Evolutionary conservation across 2,329 filamentous ascomycete species (phyloP), one percentile per base, ranked within the genome.

Genomic region (Clarireedia paspali): DNA sequence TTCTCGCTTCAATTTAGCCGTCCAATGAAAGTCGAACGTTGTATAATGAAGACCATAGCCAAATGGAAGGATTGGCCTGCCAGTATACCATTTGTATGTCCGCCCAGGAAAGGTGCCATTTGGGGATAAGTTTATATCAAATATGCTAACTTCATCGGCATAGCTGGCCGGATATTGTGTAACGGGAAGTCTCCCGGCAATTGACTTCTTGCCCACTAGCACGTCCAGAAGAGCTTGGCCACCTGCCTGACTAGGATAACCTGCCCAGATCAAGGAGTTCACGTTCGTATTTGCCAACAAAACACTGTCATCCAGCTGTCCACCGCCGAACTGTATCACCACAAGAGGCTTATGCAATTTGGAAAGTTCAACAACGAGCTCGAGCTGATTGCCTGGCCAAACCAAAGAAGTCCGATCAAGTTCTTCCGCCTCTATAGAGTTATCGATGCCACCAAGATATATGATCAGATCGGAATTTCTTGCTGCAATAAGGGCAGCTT

Each of bases 211-310:
- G 2, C 81, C 81, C 6, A 73, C 76, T 36, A 84, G 62, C 53
- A 83, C 71, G 56, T 82, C 73, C 50, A 82, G 68, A 12, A 84
- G 64, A 0, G 81, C 82, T 9, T 69, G 67, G 2, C 82, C 82
- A 14, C 82, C 82, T 39, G 77, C 76, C 66, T 84, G 81, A 2
- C 82, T 81, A 0, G 82, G 81, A 56, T 81, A 84, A 0, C 80
- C 79, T 0, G 72, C 78, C 81, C 81, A 84, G 0, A 84, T 62
- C 1, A 84, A 64, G 0, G 77, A 73, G 27, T 72, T 74, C 56
- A 84, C 73, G 55, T 76, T 76, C 1, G 68, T 59, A 53, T 79
- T 76, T 5, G 67, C 67, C 5, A 77, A 64, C 3, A 84, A 64
- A 3, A 77, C 72, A 0, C 81, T 20, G 83, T 59, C 62, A 77